These are phyloP conservation scores for Adansonia rubrostipa DNA, from an alignment of 441 rosid species.

Conservation along the genomic window DNA sequence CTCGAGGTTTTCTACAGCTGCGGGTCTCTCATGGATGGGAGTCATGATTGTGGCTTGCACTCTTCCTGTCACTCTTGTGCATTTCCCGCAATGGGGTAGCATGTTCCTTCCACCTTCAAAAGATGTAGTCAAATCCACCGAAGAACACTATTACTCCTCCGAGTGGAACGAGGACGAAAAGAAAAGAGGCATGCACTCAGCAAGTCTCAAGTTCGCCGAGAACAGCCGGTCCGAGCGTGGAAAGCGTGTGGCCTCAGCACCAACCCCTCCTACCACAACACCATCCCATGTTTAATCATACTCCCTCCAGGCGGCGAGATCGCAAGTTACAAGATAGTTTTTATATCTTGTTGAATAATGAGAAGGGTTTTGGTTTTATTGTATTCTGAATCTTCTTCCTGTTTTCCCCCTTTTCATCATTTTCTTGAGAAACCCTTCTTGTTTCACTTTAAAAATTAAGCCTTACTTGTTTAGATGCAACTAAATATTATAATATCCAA, in stretches of 20 bases:
- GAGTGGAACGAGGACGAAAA: slow-evolving; percentile 74
- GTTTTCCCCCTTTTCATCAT: not conserved
- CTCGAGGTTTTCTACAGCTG: slow-evolving; percentile 49
- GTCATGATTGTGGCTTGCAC: slow-evolving; percentile 69
- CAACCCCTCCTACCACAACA: slow-evolving; percentile 43
- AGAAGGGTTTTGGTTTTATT: not conserved
- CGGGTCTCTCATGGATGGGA: slow-evolving; percentile 75
- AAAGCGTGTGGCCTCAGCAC: slow-evolving; percentile 43
- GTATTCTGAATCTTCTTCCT: not conserved
- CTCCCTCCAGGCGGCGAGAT: not conserved
- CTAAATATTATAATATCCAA: not conserved
- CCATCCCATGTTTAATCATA: slow-evolving; percentile 40
- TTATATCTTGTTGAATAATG: not conserved
- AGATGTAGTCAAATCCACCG: slow-evolving; percentile 50
- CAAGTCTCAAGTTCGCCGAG: slow-evolving; percentile 71
- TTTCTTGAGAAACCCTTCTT: not conserved
- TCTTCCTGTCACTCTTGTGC: slow-evolving; percentile 59
- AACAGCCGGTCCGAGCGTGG: slow-evolving; percentile 82
- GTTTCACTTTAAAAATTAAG: not conserved
- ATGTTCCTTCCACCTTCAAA: slow-evolving; percentile 63
- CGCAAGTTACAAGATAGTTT: not conserved
- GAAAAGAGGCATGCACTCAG: slow-evolving; percentile 63
- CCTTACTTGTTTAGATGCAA: slow-evolving; percentile 1
- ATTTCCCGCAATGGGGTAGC: slow-evolving; percentile 90
- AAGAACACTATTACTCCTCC: slow-evolving; percentile 63